Conservation (phyloP, 495 filamentous ascomycete species). For the Eremomyces bilateralis region DNA sequence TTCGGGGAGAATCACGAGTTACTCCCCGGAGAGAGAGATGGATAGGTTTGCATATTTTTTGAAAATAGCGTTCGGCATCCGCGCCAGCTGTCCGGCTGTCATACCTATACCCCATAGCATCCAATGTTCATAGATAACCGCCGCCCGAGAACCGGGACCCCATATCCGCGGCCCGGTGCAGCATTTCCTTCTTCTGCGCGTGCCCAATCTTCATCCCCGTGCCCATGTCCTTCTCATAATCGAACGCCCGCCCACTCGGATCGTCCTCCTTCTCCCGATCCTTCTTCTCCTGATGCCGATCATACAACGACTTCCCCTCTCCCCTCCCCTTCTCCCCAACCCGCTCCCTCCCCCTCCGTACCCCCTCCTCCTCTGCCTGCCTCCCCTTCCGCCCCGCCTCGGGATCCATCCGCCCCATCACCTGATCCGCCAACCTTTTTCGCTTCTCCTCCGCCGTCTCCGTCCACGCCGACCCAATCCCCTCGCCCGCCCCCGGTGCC, state of each 20-base stretch:
- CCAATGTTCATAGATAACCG: conserved; percentile 47
- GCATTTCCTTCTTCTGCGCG: conserved; percentile 53
- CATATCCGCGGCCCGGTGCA: conserved; percentile 66
- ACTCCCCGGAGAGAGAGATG: too few relatives aligned
- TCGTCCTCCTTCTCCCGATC: conserved; percentile 60
- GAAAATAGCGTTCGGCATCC: too few relatives aligned
- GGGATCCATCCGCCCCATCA: conserved; percentile 39
- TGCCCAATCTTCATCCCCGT: conserved; percentile 49
- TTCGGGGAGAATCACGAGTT: too few relatives aligned
- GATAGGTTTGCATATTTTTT: too few relatives aligned
- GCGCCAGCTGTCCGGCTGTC: too few relatives aligned
- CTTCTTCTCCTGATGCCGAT: conserved; percentile 30
- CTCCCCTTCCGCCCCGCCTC: conserved; percentile 8
- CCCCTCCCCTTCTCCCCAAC: conserved; percentile 40
- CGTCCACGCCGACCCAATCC: conserved; percentile 42
- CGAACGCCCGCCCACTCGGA: conserved; percentile 71
- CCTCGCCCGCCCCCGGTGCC: conserved; percentile 17
- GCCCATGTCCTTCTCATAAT: conserved; percentile 87
- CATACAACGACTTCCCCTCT: conserved; percentile 34
- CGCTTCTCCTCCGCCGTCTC: conserved; percentile 82
- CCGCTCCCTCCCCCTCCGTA: conserved; percentile 33
- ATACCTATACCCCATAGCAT: too few relatives aligned
- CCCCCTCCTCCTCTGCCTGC: conserved; percentile 20
- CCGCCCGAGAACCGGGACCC: conserved; percentile 62
- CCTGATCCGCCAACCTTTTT: conserved; percentile 56